These are phyloP conservation scores for Daldinia caldariorum DNA, from an alignment of 495 filamentous ascomycete genomes.

Conservation along the genomic window DNA sequence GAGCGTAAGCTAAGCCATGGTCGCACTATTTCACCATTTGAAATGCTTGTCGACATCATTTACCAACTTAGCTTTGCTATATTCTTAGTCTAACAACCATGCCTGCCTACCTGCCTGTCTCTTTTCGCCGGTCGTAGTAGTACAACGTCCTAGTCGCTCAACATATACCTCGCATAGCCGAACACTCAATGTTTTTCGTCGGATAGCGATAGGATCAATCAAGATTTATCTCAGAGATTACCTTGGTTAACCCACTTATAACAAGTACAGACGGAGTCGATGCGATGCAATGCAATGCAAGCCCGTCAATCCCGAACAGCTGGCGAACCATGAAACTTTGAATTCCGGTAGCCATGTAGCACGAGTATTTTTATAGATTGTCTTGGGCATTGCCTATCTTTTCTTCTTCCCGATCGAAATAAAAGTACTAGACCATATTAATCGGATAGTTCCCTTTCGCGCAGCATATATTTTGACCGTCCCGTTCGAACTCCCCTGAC, in stretches of 20 bases:
- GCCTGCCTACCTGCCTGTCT: background rate
- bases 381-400: background rate
- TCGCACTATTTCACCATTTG: constrained; percentile 18
- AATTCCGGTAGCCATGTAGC: background rate
- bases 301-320: constrained; percentile 4
- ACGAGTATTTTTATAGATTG: background rate
- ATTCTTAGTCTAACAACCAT: too few species aligned
- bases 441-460: background rate
- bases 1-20: constrained; percentile 25
- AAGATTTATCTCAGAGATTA: constrained; percentile 5
- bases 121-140: background rate
- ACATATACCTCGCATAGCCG: constrained; percentile 3
- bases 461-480: background rate
- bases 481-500: background rate
- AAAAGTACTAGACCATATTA: background rate
- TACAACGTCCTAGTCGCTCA: background rate
- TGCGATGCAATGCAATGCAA: constrained; percentile 36
- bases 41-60: constrained; percentile 9
- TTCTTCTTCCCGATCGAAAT: background rate
- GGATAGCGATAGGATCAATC: constrained; percentile 15
- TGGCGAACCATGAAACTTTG: constrained; percentile 10
- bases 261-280: constrained; percentile 6
- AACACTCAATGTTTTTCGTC: constrained; percentile 8
- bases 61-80: background rate
- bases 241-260: background rate